Evolutionary conservation across 768 basidiomycete species (phyloP), one percentile per base, ranked within the genome.

Genomic region (Austroboletus eburneus): DNA sequence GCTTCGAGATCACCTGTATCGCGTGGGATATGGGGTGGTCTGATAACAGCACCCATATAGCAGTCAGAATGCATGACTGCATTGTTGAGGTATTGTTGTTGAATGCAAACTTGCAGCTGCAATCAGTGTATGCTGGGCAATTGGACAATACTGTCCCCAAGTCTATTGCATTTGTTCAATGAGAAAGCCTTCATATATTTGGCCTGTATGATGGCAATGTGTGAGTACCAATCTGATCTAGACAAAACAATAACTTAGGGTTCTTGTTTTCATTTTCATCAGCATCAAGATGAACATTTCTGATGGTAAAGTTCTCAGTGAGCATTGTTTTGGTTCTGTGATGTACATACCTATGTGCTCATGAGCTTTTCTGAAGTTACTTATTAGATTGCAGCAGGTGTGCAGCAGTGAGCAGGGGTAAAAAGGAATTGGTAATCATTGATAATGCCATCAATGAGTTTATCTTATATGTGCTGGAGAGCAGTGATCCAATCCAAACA

Each of bases 1-100:
- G 52, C 3, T 43, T 51, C n/a, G 42, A 54, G 34, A 45, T 54
- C 18, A 51, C 49, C 16, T 54, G 45, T 14, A 2, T 54, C 14
- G 9, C 49, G 5, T 41, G 23, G 22, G 43, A 50, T 40, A 23
- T 25, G 2, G 10, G 32, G 22, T 48, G 9, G 13, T 6, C 30
- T 7, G 30, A 32, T 7, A 13, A 13, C 8, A 13, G 30, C 4
- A 9, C 43, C 10, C 13, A n/a, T 5, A 6, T 51, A 36, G 46
- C 24, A 1, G 22, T 51, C 1, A 25, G 46, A n/a, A 51, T 48
- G 36, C 14, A 30, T n/a, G 50, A 51, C 21, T 24, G 37, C 6
- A 22, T 9, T 0, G 32, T 51, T 24, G 32, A 51, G 21, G 38
- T 48, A 16, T 42, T 51, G 25, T 21, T 36, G 3, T 42, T 51